Conservation (phyloP, 2,329 filamentous ascomycete genomes). For the Lachnellula arida region DNA sequence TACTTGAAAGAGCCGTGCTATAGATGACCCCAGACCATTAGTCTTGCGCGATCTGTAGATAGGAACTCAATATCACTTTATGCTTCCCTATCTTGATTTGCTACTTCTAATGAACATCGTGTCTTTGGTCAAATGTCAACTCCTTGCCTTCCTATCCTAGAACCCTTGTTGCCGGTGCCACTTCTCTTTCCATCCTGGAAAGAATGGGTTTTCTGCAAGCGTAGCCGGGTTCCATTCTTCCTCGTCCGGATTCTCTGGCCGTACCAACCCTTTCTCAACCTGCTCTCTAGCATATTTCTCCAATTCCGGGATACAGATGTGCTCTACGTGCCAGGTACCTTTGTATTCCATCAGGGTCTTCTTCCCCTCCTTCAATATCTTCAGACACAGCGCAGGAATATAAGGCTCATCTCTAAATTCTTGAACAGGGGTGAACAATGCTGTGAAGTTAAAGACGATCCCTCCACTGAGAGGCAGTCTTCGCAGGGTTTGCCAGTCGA, state of each 20-base stretch:
- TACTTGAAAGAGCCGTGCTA: no score
- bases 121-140: neutral
- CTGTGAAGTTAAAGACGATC: conserved; percentile 86
- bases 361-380: conserved; percentile 68
- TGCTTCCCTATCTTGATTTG: neutral
- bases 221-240: conserved; percentile 53
- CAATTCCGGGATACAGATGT: conserved; percentile 62
- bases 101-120: no score
- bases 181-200: conserved; percentile 69
- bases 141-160: conserved; percentile 9
- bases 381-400: conserved; percentile 63
- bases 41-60: no score
- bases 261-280: conserved; percentile 54
- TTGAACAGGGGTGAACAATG: conserved; percentile 69
- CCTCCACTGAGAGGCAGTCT: conserved; percentile 71
- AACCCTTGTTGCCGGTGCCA: conserved; percentile 64
- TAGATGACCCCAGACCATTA: no score
- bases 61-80: neutral
- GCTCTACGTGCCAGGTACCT: conserved; percentile 73
- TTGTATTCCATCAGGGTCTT: conserved; percentile 72
- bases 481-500: conserved; percentile 85
- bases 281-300: conserved; percentile 63
- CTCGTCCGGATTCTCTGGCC: conserved; percentile 28
- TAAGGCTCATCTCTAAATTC: conserved; percentile 69
- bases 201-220: conserved; percentile 71